These are phyloP conservation scores for Closterium sp. DNA, from an alignment of 139 green algal genomes.

Conservation along the genomic window DNA sequence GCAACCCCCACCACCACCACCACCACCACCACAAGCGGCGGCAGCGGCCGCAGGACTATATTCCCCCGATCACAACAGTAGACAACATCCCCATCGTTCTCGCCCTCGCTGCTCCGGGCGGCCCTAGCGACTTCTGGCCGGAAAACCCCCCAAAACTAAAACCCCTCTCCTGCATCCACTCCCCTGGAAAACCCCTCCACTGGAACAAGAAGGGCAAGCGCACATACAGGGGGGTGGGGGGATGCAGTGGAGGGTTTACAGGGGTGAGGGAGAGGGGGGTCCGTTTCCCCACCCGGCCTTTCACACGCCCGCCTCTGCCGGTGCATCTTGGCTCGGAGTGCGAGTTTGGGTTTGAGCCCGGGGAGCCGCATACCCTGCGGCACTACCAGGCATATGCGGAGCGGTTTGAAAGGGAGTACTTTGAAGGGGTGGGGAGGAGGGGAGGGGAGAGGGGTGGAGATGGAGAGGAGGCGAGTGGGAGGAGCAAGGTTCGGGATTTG, in stretches of 20 bases:
- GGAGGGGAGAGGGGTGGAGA: neutral
- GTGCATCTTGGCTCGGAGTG: neutral
- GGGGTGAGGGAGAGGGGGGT: neutral
- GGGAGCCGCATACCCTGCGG: neutral
- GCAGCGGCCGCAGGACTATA: neutral
- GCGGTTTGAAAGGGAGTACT: slow-evolving; percentile 5
- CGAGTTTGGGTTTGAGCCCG: neutral
- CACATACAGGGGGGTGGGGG: neutral
- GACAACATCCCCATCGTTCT: neutral
- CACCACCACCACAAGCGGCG: neutral
- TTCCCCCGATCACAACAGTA: neutral
- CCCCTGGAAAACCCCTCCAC: neutral
- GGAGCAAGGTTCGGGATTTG: neutral
- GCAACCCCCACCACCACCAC: neutral
- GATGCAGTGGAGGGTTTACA: neutral
- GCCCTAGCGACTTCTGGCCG: neutral
- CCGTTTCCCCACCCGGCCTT: neutral
- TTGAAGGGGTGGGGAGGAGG: slow-evolving; percentile 6
- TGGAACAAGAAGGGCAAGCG: neutral
- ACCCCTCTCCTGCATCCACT: neutral
- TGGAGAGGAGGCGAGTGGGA: neutral
- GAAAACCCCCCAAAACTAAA: neutral
- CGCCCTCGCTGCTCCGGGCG: neutral
- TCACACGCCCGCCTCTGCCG: neutral
- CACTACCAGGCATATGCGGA: slow-evolving; percentile 12